Percentiles rank a stretch among this genome's conserved stretches.
These are phyloP conservation scores for Pichia eremophila DNA, from an alignment of 805 yeast species.

Conservation along the genomic window DNA sequence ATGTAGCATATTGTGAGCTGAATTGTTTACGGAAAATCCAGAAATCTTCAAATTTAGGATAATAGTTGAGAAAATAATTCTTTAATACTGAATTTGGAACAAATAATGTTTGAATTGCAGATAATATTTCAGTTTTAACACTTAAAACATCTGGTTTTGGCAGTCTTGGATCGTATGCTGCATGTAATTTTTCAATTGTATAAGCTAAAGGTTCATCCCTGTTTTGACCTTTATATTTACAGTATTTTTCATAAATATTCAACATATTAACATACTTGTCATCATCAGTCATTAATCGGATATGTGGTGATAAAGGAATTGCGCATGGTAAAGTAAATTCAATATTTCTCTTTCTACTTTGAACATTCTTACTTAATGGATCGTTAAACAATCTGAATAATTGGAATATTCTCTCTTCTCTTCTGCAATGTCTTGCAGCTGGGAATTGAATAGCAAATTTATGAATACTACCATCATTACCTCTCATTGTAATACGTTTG, in stretches of 20 bases:
- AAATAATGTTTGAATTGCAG: constrained; percentile 78
- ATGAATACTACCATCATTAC: constrained; percentile 87
- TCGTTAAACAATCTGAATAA: constrained; percentile 83
- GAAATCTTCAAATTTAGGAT: constrained; percentile 79
- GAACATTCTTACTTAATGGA: constrained; percentile 69
- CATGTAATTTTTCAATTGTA: constrained; percentile 75
- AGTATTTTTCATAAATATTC: constrained; percentile 83
- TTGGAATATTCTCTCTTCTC: constrained; percentile 93
- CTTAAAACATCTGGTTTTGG: constrained; percentile 90
- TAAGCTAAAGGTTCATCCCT: constrained; percentile 88
- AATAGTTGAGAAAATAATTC: constrained; percentile 63
- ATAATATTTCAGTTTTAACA: constrained; percentile 81
- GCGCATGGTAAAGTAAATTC: constrained; percentile 85
- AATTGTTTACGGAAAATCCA: constrained; percentile 96
- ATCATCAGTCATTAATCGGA: constrained; percentile 82
- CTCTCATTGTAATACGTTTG: constrained; percentile 80
- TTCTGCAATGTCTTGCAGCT: constrained; percentile 92
- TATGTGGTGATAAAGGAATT: constrained; percentile 89
- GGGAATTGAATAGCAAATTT: constrained; percentile 96
- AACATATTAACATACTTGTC: constrained; percentile 60
- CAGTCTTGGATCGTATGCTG: constrained; percentile 86
- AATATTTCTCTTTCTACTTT: constrained; percentile 77
- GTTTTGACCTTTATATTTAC: constrained; percentile 60
- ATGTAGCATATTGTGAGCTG: constrained; percentile 88
- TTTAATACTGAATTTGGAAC: constrained; percentile 80